A percentile compares a stretch with the other conserved stretches of the same genome.
Conservation (phyloP, 2,329 filamentous ascomycete genomes). For the Stagonosporopsis chrysanthemi region DNA sequence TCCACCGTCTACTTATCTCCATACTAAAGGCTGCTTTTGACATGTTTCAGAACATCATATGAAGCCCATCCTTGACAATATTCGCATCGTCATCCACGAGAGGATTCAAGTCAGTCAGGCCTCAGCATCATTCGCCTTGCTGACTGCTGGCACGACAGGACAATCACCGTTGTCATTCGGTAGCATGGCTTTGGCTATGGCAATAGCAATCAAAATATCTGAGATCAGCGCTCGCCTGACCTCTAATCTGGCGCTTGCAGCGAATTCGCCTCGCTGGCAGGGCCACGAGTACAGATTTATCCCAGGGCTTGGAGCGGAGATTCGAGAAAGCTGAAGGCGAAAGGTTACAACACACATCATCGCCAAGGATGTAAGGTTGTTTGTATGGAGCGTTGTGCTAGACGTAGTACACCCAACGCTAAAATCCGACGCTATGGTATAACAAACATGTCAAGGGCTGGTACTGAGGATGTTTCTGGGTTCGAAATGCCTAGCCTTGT, state of each 20-base stretch:
- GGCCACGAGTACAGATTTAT: conserved; percentile 25
- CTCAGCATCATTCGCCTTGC: conserved; percentile 20
- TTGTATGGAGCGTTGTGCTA: conserved; percentile 26
- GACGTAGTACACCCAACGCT: conserved; percentile 19
- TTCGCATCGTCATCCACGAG: conserved; percentile 28
- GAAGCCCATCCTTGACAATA: conserved; percentile 24
- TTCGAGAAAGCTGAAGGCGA: conserved; percentile 1
- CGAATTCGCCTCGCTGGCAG: conserved; percentile 26
- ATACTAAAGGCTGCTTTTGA: conserved; percentile 23
- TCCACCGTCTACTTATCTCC: conserved; percentile 9
- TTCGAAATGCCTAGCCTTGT: conserved; percentile 13
- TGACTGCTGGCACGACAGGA: conserved; percentile 18
- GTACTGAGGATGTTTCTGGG: conserved; percentile 23
- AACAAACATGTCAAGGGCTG: conserved; percentile 27
- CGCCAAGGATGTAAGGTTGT: conserved; percentile 26
- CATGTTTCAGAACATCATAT: conserved; percentile 21
- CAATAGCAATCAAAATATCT: conserved; percentile 19
- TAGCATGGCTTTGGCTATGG: conserved; percentile 19
- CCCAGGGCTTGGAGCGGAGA: conserved; percentile 12
- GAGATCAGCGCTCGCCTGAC: conserved; percentile 31
- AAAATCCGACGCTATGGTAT: conserved; percentile 19
- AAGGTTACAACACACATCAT: conserved; percentile 20
- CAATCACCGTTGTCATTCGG: conserved; percentile 22
- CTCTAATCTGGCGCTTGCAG: conserved; percentile 24
- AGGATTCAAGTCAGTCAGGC: conserved; percentile 36